Conservation (phyloP, 495 filamentous ascomycete species). For the Aspergillus incahuasiensis region DNA sequence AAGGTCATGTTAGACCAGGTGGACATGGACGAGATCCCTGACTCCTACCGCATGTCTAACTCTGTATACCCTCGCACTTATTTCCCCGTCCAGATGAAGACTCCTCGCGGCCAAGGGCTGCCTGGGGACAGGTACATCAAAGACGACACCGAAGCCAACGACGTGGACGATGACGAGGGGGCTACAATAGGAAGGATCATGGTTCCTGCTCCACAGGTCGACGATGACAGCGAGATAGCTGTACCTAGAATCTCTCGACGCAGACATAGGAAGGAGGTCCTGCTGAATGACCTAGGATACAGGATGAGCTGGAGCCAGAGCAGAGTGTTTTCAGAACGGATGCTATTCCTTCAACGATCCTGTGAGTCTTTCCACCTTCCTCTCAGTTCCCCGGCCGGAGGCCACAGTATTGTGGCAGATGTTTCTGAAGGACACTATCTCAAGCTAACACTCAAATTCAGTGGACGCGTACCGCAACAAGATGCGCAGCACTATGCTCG, state of each 20-base stretch:
- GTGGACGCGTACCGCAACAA: slow-evolving; percentile 96
- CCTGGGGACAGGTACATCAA: slow-evolving; percentile 63
- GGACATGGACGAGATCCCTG: slow-evolving; percentile 88
- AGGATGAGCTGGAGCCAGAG: slow-evolving; percentile 94
- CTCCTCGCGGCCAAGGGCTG: slow-evolving; percentile 59
- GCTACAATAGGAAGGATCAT: slow-evolving; percentile 48
- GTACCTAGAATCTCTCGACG: slow-evolving; percentile 66
- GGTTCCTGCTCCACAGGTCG: slow-evolving; percentile 69
- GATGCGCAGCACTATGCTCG: slow-evolving; percentile 74
- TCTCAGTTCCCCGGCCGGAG: background rate
- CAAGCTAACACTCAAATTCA: slow-evolving; percentile 27
- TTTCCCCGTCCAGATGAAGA: slow-evolving; percentile 82
- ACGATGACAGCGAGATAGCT: slow-evolving; percentile 66
- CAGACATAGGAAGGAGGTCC: slow-evolving; percentile 70
- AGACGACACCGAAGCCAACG: slow-evolving; percentile 50
- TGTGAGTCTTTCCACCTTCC: slow-evolving; percentile 53
- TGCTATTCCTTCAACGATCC: slow-evolving; percentile 86
- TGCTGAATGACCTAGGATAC: slow-evolving; percentile 88
- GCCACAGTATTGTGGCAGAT: background rate
- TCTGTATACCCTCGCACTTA: slow-evolving; percentile 88
- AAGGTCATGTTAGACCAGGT: slow-evolving; percentile 83
- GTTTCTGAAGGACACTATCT: background rate
- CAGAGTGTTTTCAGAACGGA: slow-evolving; percentile 75
- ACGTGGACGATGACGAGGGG: slow-evolving; percentile 53
- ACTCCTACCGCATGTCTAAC: slow-evolving; percentile 83